Base-by-base conservation (phyloP, 1,139 yeast genomes). In the Blastobotrys buckinghamii region DNA sequence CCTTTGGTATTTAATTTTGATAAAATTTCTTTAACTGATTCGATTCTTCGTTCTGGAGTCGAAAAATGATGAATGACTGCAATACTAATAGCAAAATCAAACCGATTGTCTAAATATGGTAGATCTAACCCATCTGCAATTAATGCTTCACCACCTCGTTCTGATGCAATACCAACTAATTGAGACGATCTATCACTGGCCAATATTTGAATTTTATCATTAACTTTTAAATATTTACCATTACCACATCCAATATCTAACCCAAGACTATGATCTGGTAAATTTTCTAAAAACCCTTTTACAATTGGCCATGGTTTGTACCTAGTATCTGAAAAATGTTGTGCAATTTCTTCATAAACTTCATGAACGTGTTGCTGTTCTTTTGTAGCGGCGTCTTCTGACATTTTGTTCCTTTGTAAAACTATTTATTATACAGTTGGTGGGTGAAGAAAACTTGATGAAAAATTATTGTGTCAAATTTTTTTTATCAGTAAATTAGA, bases 301-400 rank as follows among this genome's bases (percentile, higher is more conserved):
- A 94, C 98, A 15, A 89, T 82, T 6, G 98, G 98, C 98, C 98
- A 92, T 26, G 97, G 97, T 70, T 87, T 90, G 68, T 89, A 92
- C 38, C 98, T 71, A 0, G 98, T 92, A 57, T 84, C 83, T 2
- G 97, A 89, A 65, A 92, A 92, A 65, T 94, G 98, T 12, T 82
- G 62, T 0, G 98, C 98, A 35, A 92, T 92, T 54, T 86, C 86
- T 61, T 92, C 86, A 69, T 92, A 92, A 2, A 94, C 96, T 19
- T 78, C 77, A 66, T 92, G 98, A 1, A 92, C 98, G 61, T 78
- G 85, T 49, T 76, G 75, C 46, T 82, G 79, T 63, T 92, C 98
- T 62, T 82, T 85, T 9, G 62, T 60, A 27, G 49, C 36, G 10
- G 58, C 29, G 29, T 30, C 27, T 30, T 33, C 45, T 16, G 20